phyloP scores from a whole-genome alignment of 1,139 yeast genomes.

The Kodamaea anthophila region DNA sequence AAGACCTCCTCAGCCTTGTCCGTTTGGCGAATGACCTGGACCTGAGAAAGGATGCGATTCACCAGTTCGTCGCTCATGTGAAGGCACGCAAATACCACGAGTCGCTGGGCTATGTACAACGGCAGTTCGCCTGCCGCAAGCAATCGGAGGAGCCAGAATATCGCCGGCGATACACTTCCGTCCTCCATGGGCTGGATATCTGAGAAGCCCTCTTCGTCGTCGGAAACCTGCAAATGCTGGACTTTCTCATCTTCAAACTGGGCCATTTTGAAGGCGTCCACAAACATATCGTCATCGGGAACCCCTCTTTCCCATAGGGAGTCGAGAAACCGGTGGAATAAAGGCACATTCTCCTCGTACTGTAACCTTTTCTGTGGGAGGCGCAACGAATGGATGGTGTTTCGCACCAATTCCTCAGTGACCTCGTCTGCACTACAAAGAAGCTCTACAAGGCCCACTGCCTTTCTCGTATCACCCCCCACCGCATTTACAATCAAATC shows the following conservation, averaged over 20 bases:
- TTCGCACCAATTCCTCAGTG: slow-evolving; percentile 3
- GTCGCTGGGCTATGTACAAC: slow-evolving; percentile 18
- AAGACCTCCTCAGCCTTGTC: slow-evolving; percentile 10
- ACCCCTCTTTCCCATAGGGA: slow-evolving; percentile 9
- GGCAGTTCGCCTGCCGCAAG: slow-evolving; percentile 26
- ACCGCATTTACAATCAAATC: slow-evolving; percentile 14
- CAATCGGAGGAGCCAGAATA: slow-evolving; percentile 11
- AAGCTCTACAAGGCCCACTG: slow-evolving; percentile 27
- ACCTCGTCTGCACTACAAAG: slow-evolving; percentile 9
- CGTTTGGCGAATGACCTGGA: slow-evolving; percentile 12
- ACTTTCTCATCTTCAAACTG: slow-evolving; percentile 8
- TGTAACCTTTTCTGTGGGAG: slow-evolving; percentile 11
- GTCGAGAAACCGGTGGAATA: slow-evolving; percentile 11
- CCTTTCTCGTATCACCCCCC: slow-evolving; percentile 31
- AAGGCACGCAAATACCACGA: slow-evolving; percentile 21
- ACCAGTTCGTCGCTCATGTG: slow-evolving; percentile 10
- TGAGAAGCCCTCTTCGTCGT: slow-evolving; percentile 21
- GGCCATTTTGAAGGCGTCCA: slow-evolving; percentile 9
- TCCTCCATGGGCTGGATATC: slow-evolving; percentile 4
- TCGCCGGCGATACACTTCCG: slow-evolving; percentile 3
- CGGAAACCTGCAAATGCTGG: slow-evolving; percentile 28
- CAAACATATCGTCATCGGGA: slow-evolving; percentile 11
- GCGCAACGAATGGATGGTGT: slow-evolving; percentile 9
- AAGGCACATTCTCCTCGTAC: slow-evolving; percentile 9
- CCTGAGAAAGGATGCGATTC: slow-evolving; percentile 9